phyloP scores from a whole-genome alignment of 176 grass and related monocot genomes.

The Juncus effusus region DNA sequence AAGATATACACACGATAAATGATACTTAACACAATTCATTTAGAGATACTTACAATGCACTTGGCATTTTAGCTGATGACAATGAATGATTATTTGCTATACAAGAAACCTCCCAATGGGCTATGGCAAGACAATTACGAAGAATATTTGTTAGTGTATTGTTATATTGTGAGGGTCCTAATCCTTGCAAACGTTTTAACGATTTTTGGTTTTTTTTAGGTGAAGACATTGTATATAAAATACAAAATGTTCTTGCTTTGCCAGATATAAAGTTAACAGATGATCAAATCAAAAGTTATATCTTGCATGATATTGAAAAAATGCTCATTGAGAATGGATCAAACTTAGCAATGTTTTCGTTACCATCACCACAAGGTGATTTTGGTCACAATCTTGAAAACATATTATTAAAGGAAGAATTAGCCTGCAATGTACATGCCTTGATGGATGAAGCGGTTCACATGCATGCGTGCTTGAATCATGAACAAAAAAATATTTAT shows the following conservation, averaged over 20 bases:
- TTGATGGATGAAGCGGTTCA: background rate
- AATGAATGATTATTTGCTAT: background rate
- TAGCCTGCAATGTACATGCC: background rate
- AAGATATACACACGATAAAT: constrained; percentile 27
- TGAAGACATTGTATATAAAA: constrained; percentile 10
- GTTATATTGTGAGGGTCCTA: background rate
- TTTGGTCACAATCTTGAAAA: background rate
- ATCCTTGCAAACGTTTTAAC: background rate
- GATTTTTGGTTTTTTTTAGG: constrained; percentile 6
- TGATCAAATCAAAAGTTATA: too few species aligned
- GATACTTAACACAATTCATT: background rate
- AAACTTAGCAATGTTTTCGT: background rate
- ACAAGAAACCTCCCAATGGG: constrained; percentile 11
- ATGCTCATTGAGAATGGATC: constrained; percentile 6
- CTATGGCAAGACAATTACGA: background rate
- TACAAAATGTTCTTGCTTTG: background rate
- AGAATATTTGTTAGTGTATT: background rate
- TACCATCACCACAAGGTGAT: background rate
- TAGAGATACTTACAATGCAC: constrained; percentile 28
- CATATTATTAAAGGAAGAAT: background rate
- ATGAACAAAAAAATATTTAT: background rate
- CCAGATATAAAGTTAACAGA: background rate
- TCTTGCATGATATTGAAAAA: background rate
- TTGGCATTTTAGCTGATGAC: constrained; percentile 31
- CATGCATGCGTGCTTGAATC: background rate